phyloP scores from a whole-genome alignment of 805 yeast species.

The Huiozyma sinensis region DNA sequence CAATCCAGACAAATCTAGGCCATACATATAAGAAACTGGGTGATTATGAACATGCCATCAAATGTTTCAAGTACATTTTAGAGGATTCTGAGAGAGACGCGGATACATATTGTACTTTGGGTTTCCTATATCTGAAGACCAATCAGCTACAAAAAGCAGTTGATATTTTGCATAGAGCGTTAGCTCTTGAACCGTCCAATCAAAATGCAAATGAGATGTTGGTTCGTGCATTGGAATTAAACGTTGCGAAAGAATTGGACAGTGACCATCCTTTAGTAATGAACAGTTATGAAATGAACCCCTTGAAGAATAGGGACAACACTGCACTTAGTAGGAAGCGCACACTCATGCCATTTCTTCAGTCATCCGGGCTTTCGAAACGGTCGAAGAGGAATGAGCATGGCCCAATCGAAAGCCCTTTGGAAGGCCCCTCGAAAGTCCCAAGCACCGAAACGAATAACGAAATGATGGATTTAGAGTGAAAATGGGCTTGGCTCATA shows the following conservation, averaged over 20 bases:
- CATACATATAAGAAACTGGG: constrained; percentile 72
- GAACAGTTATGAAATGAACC: constrained; percentile 1
- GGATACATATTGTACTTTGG: constrained; percentile 74
- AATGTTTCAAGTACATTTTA: constrained; percentile 66
- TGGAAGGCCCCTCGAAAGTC: too few relatives aligned
- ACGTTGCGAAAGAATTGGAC: constrained; percentile 26
- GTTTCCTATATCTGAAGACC: constrained; percentile 64
- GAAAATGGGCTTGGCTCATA: not conserved
- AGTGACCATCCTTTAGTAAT: constrained; percentile 23
- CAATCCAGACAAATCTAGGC: constrained; percentile 78
- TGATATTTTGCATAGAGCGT: constrained; percentile 66
- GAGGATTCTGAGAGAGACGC: constrained; percentile 60
- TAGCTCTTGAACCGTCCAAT: constrained; percentile 69
- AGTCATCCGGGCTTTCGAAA: not conserved
- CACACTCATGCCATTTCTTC: not conserved
- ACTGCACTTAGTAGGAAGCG: constrained; percentile 2
- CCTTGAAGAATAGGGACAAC: not conserved
- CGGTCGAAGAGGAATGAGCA: constrained; percentile 1
- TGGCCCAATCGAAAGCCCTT: too few relatives aligned
- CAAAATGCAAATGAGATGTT: constrained; percentile 76
- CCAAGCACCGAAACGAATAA: not conserved
- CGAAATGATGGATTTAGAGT: constrained; percentile 10
- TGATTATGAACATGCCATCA: constrained; percentile 53
- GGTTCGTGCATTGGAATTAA: constrained; percentile 64
- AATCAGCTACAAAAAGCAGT: constrained; percentile 59